These are phyloP conservation scores for Pleomassaria siparia DNA, from an alignment of 2,329 filamentous ascomycete species.

Conservation along the genomic window DNA sequence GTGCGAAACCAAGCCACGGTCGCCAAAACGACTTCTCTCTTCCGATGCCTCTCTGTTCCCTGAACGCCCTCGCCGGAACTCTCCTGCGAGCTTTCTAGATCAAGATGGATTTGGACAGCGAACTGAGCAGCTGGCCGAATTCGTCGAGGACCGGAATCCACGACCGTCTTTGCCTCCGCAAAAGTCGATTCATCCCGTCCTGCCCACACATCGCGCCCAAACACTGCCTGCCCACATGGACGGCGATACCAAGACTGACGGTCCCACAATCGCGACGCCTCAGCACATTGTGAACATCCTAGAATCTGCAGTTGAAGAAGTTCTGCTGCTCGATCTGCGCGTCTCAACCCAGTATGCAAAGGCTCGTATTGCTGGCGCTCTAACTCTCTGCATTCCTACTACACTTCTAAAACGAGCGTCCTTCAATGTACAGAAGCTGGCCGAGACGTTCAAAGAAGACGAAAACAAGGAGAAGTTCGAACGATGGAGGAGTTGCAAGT, in stretches of 20 bases:
- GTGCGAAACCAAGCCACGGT: constrained; percentile 37
- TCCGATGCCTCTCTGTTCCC: constrained; percentile 45
- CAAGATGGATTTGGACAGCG: constrained; percentile 33
- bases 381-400: constrained; percentile 94
- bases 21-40: constrained; percentile 53
- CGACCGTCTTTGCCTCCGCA: constrained; percentile 36
- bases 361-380: constrained; percentile 73
- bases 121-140: constrained; percentile 38
- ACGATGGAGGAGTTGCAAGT: constrained; percentile 70
- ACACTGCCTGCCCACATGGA: constrained; percentile 45
- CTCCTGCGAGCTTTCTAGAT: constrained; percentile 47
- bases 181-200: constrained; percentile 12
- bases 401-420: constrained; percentile 88
- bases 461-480: constrained; percentile 72
- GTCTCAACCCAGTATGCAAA: constrained; percentile 80
- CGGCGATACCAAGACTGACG: constrained; percentile 27
- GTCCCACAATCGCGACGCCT: constrained; percentile 48
- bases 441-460: constrained; percentile 78
- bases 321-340: constrained; percentile 81
- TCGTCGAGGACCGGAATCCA: constrained; percentile 32
- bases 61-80: constrained; percentile 49
- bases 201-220: constrained; percentile 44
- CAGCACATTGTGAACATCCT: constrained; percentile 54
- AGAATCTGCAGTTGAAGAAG: constrained; percentile 49
- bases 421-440: constrained; percentile 84